Percentiles rank a stretch among this genome's conserved stretches.
Evolutionary conservation across 495 filamentous ascomycete species (phyloP).

Genomic region (Annulohypoxylon stygium): DNA sequence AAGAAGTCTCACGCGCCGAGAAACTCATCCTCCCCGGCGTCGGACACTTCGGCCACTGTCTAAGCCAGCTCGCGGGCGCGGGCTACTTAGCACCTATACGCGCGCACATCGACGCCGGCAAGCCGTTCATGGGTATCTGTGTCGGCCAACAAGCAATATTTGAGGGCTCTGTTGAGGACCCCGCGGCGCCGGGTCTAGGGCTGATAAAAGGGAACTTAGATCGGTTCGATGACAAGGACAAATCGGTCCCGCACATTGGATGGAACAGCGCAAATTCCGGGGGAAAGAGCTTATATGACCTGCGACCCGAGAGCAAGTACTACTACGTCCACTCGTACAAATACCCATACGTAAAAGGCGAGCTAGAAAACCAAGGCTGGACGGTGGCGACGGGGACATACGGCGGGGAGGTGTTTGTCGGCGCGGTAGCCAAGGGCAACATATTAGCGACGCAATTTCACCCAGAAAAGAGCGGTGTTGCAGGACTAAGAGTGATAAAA

Average conservation of each 20-base stretch:
- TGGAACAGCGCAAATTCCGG: slow-evolving; percentile 86
- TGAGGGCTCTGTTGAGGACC: slow-evolving; percentile 82
- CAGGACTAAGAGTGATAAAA: slow-evolving; percentile 84
- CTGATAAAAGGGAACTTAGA: slow-evolving; percentile 77
- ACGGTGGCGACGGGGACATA: slow-evolving; percentile 88
- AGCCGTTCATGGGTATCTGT: slow-evolving; percentile 98
- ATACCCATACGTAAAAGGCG: slow-evolving; percentile 76
- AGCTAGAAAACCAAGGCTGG: slow-evolving; percentile 85
- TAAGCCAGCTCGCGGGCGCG: slow-evolving; percentile 80
- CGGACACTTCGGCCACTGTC: slow-evolving; percentile 96
- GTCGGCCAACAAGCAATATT: slow-evolving; percentile 95
- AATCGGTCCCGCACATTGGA: slow-evolving; percentile 96
- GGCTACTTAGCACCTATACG: slow-evolving; percentile 85
- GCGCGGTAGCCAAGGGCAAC: slow-evolving; percentile 85
- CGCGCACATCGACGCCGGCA: slow-evolving; percentile 83
- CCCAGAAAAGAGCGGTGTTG: slow-evolving; percentile 94
- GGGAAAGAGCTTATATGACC: slow-evolving; percentile 74
- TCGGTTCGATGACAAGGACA: slow-evolving; percentile 80
- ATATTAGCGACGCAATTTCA: slow-evolving; percentile 96
- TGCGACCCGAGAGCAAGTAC: slow-evolving; percentile 87
- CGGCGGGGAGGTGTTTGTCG: slow-evolving; percentile 90
- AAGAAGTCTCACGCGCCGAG: slow-evolving; percentile 87
- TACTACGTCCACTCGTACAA: slow-evolving; percentile 99
- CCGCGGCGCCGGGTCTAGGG: slow-evolving; percentile 76
- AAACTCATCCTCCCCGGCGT: slow-evolving; percentile 95